Conservation (phyloP, 345 rosid genomes). For the Corchorus capsularis region DNA sequence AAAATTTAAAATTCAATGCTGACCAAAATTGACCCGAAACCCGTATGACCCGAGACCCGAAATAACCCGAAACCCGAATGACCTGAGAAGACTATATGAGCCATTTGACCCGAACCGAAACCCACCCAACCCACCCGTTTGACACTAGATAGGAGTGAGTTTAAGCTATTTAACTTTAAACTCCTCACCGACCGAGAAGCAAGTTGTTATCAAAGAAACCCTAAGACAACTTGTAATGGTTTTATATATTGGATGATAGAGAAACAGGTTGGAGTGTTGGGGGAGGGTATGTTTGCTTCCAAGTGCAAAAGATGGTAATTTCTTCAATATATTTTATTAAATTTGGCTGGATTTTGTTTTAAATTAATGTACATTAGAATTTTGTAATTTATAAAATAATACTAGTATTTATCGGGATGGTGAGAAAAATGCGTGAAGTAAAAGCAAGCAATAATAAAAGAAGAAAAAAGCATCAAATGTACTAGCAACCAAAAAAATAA, state of each 20-base stretch:
- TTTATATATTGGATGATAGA: background rate
- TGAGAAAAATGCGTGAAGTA: conserved; percentile 38
- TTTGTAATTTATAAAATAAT: background rate
- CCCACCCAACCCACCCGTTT: too few relatives aligned
- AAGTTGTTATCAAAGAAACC: too few relatives aligned
- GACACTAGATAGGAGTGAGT: too few relatives aligned
- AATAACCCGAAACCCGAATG: too few relatives aligned
- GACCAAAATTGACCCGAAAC: too few relatives aligned
- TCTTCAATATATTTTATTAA: background rate
- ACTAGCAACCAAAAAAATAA: background rate
- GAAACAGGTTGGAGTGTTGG: background rate
- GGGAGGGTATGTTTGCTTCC: conserved; percentile 42
- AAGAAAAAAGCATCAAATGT: background rate
- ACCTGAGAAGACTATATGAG: too few relatives aligned
- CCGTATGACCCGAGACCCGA: too few relatives aligned
- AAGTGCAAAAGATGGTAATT: conserved; percentile 27
- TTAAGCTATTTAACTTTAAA: too few relatives aligned
- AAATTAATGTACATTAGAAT: background rate
- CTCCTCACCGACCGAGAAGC: background rate
- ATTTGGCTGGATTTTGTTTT: background rate
- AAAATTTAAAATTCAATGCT: too few relatives aligned
- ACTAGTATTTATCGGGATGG: conserved; percentile 34
- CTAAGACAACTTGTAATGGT: background rate
- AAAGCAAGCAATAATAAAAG: conserved; percentile 25
- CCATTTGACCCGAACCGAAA: too few relatives aligned